Conservation (phyloP, 306 rosid species). For the Senna siamea region DNA sequence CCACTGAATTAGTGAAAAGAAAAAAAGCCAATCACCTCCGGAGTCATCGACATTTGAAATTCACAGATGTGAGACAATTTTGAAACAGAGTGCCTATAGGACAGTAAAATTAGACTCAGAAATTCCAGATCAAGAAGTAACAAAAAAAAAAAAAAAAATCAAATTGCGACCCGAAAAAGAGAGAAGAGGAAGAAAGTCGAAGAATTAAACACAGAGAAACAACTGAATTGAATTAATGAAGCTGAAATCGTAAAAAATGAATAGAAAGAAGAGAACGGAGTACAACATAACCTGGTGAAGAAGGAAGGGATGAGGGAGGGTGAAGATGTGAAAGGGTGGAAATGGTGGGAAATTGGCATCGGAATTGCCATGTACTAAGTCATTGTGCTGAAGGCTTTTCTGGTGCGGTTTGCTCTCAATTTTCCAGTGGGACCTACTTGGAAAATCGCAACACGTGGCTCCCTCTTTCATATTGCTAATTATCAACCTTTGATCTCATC, state of each 20-base stretch:
- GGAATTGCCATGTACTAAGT: not conserved
- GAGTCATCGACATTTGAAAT: not conserved
- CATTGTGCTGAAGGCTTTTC: not conserved
- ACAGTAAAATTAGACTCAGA: constrained; percentile 13
- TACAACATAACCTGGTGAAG: constrained; percentile 10
- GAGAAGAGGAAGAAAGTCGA: not conserved
- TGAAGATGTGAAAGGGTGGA: constrained; percentile 5
- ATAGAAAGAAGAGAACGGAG: not conserved
- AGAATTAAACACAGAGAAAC: not conserved
- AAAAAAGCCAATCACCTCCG: not conserved
- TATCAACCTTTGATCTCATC: no score
- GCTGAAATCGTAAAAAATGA: not conserved
- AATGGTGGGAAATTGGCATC: constrained; percentile 18
- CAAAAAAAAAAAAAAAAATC: no score
- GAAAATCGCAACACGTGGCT: constrained; percentile 1
- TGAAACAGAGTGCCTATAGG: not conserved
- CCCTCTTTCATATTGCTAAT: no score
- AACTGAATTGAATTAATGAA: not conserved
- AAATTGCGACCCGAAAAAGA: not conserved
- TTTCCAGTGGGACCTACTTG: constrained; percentile 23
- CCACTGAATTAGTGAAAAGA: not conserved
- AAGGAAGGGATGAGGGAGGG: not conserved
- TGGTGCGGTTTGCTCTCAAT: not conserved
- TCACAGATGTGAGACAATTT: not conserved
- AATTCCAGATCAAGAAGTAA: not conserved